Evolutionary conservation across 495 filamentous ascomycete genomes (phyloP), one percentile per base, ranked within the genome.

Genomic region (Xylaria palmicola): DNA sequence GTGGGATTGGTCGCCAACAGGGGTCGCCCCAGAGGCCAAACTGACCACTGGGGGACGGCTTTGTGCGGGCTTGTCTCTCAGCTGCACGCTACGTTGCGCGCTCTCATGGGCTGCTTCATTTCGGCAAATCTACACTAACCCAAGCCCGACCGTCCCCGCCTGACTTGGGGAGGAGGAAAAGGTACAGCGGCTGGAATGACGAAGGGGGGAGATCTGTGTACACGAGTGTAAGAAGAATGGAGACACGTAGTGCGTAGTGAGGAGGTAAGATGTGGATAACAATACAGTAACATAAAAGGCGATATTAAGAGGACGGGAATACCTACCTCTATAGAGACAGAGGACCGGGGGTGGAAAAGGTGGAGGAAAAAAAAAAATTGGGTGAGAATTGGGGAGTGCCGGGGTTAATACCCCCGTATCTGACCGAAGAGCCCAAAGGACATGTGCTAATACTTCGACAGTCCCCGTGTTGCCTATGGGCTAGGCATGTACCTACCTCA

Each of bases 11-110:
- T 53, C 62, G 54, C 56, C 54, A 50, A 49, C 51, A 62, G 63
- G 63, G 59, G 64, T 60, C 52, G 68, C 63, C 65, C 66, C 43
- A 62, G 51, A 62, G 61, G 39, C 36, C 45, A 64, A 63, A 57
- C 62, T 60, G 62, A 41, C 59, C 56, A 48, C 56, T 57, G 59
- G 62, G 49, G 49, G 43, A 44, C 36, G 34, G 41, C 49, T 47
- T 39, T 39, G 44, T 59, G 29, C 51, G 56, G 45, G 22, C 47
- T 51, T 27, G 56, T 47, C 56, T 60, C 57, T 60, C 57, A 60
- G 57, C 57, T 60, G 36, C 57, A 52, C 57, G 57, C 57, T 60
- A 52, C 57, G 57, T 60, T 60, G 57, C 57, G 57, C 57, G 24
- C 44, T 60, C 57, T 60, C 36, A 60, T 60, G 57, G 47, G 57